Conservation (phyloP, 2,329 filamentous ascomycete species). For the Hypoxylon sp. region DNA sequence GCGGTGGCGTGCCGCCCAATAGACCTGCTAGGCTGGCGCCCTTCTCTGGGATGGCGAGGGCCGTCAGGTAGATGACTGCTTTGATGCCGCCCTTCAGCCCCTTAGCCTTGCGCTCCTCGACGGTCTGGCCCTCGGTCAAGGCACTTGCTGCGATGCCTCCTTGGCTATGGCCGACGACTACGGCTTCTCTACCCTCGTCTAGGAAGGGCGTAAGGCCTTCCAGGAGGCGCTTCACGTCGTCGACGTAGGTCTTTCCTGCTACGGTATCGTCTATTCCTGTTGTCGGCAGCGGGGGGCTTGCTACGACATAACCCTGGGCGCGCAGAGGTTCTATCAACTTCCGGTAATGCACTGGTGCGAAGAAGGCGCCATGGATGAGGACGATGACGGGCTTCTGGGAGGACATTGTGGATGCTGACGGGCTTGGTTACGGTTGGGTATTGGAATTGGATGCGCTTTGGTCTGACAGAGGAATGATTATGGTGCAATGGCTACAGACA, state of each 20-base stretch:
- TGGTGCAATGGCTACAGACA: background rate
- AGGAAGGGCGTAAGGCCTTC: conserved; percentile 40
- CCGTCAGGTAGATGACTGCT: conserved; percentile 47
- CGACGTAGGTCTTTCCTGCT: conserved; percentile 44
- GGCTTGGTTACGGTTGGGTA: background rate
- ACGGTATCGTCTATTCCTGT: conserved; percentile 44
- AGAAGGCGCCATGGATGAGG: conserved; percentile 45
- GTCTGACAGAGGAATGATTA: background rate
- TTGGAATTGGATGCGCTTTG: background rate
- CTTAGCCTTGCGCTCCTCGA: conserved; percentile 45
- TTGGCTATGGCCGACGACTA: conserved; percentile 47
- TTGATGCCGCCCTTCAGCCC: conserved; percentile 50
- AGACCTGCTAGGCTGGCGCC: conserved; percentile 35
- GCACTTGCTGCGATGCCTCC: conserved; percentile 51
- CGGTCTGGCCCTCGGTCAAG: conserved; percentile 44
- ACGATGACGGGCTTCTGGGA: conserved; percentile 41
- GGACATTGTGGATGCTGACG: conserved; percentile 23
- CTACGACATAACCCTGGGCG: conserved; percentile 37
- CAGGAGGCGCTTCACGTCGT: conserved; percentile 43
- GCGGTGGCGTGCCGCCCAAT: conserved; percentile 37
- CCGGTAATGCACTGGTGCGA: conserved; percentile 42
- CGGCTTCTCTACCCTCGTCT: conserved; percentile 43
- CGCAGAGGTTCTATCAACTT: conserved; percentile 42
- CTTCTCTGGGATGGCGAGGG: conserved; percentile 45
- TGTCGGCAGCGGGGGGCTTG: conserved; percentile 31